Conservation (phyloP, 1,139 yeast genomes). For the Scheffersomyces segobiensis region DNA sequence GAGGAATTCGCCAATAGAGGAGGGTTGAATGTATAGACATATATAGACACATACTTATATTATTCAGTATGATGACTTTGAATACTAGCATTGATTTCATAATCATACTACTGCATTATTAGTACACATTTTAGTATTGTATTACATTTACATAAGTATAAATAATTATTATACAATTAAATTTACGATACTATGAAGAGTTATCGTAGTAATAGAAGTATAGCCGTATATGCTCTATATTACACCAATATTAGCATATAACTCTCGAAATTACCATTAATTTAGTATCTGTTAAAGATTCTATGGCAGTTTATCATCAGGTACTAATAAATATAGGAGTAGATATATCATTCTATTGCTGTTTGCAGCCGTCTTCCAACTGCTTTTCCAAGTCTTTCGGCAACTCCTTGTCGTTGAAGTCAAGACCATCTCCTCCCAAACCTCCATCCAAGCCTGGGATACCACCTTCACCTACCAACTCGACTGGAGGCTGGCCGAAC, state of each 20-base stretch:
- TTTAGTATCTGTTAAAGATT: neutral
- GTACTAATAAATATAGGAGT: neutral
- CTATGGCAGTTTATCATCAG: neutral
- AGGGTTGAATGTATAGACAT: constrained; percentile 29
- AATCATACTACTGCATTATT: no score
- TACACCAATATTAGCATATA: neutral
- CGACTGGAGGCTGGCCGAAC: constrained; percentile 86
- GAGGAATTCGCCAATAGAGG: constrained; percentile 57
- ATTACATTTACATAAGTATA: neutral
- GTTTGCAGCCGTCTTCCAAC: constrained; percentile 27
- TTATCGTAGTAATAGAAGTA: neutral
- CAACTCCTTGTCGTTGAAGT: constrained; percentile 43
- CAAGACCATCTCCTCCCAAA: constrained; percentile 27
- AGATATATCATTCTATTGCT: constrained; percentile 9
- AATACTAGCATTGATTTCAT: neutral
- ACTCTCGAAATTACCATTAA: neutral
- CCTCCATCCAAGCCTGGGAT: constrained; percentile 57
- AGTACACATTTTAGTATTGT: neutral
- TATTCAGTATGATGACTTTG: neutral
- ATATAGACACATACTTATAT: constrained; percentile 1
- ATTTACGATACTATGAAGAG: neutral
- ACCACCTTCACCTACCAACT: constrained; percentile 66
- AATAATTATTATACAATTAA: no score
- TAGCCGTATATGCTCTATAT: neutral
- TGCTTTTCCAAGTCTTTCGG: constrained; percentile 53